Evolutionary conservation across 129 eudicot species (phyloP).

Genomic region (Ambrosia artemisiifolia): DNA sequence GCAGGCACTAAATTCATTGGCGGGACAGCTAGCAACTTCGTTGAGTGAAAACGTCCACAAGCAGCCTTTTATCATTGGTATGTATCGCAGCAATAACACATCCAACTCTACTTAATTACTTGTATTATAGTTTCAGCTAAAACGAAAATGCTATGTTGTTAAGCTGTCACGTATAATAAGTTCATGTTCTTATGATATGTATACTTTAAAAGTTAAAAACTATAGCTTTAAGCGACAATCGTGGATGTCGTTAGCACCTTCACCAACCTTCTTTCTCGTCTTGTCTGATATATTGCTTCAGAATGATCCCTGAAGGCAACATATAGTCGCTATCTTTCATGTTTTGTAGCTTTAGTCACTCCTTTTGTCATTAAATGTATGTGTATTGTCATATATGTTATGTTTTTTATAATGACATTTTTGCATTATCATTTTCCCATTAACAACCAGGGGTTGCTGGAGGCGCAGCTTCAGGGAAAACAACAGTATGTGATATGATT

Average conservation of each 20-base stretch:
- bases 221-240: neutral
- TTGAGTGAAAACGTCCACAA: conserved; percentile 53
- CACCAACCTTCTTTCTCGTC: too few relatives aligned
- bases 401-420: neutral
- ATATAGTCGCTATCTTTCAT: too few relatives aligned
- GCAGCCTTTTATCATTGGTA: conserved; percentile 96
- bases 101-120: conserved; percentile 9
- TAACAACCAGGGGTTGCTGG: conserved; percentile 83
- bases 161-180: neutral
- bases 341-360: too few relatives aligned
- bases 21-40: conserved; percentile 57
- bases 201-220: neutral
- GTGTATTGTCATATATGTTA: neutral
- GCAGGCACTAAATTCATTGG: conserved; percentile 40
- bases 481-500: conserved; percentile 96
- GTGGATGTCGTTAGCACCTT: neutral
- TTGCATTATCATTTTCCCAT: conserved; percentile 1
- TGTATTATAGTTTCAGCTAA: neutral
- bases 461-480: conserved; percentile 98
- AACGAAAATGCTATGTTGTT: conserved; percentile 1
- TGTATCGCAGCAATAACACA: conserved; percentile 21
- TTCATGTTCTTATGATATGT: neutral
- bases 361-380: too few relatives aligned
- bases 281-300: too few relatives aligned
- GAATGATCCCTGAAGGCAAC: too few relatives aligned